Evolutionary conservation across 352 stramenopile genomes (phyloP), one percentile per base, ranked within the genome.

Genomic region (Pythium aphanidermatum): DNA sequence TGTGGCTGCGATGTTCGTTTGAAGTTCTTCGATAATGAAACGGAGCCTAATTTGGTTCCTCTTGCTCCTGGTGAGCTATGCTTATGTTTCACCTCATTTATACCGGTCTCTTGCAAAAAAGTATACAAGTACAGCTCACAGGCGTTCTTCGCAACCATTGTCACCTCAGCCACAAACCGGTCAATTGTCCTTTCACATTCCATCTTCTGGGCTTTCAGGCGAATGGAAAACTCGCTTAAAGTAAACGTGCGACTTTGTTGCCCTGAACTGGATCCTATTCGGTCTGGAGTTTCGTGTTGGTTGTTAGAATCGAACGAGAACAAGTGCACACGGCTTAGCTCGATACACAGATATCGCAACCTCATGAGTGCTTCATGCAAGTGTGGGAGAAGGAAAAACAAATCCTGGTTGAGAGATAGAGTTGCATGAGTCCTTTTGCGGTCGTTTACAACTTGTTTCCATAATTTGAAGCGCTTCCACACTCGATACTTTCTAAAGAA

Each of bases 391-490:
- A 97, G 61, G 11, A 96, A 65, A 45, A 98, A 97, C 3, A 97
- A 68, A 16, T 83, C 78, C 35, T 74, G 70, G n/a, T 74, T 79
- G 2, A 97, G 56, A 3, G 63, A 69, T 0, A 70, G 24, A 10
- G 60, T 46, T 9, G 50, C 68, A 17, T 65, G 51, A 13, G 44
- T 46, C 13, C 55, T 79, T 60, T 73, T 84, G 33, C 55, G 49
- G 0, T 65, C 39, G 23, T 71, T 85, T 23, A 98, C 46, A 24
- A 65, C 61, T 45, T 71, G 72, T 27, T 87, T 91, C 92, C 92
- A 98, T 13, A 91, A 60, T 5, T 51, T 70, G 49, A 97, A 98
- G 20, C 61, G 72, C 51, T 98, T 98, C 91, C 91, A 98, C 16
- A 71, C 33, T 5, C 77, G 74, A 67, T 96, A 97, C 14, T 77